Evolutionary conservation across 2,329 filamentous ascomycete genomes (phyloP).

Genomic region (Chrysosporium keratinophilum): DNA sequence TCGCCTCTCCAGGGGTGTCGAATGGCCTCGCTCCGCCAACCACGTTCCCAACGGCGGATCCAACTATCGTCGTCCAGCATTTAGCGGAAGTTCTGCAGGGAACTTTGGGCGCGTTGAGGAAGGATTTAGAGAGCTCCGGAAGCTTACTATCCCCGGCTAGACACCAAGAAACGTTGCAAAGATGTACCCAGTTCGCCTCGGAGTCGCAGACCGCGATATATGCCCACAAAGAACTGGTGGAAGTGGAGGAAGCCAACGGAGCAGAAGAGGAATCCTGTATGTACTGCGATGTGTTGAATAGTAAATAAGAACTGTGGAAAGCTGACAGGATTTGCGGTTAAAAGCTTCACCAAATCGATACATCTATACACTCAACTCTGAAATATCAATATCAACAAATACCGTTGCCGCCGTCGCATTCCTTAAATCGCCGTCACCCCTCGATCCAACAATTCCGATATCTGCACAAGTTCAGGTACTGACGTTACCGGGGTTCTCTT

Average conservation of each 20-base stretch:
- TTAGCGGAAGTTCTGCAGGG: conserved; percentile 60
- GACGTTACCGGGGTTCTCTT: conserved; percentile 74
- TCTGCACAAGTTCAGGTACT: conserved; percentile 84
- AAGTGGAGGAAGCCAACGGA: conserved; percentile 39
- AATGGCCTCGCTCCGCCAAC: conserved; percentile 16
- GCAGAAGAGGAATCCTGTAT: conserved; percentile 34
- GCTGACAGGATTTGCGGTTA: background rate
- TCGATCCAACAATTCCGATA: conserved; percentile 73
- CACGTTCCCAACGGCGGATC: conserved; percentile 44
- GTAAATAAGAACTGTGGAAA: background rate
- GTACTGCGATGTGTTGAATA: too few species aligned
- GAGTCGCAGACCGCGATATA: conserved; percentile 84
- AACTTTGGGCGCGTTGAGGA: conserved; percentile 61
- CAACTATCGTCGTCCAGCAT: conserved; percentile 60
- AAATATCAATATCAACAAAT: conserved; percentile 62
- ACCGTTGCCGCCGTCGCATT: conserved; percentile 80
- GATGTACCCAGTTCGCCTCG: conserved; percentile 79
- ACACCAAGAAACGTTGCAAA: conserved; percentile 68
- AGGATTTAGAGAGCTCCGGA: conserved; percentile 68
- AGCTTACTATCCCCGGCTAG: conserved; percentile 68
- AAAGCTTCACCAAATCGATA: conserved; percentile 40
- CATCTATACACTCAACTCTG: conserved; percentile 68
- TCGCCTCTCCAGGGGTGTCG: conserved; percentile 19
- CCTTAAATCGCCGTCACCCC: conserved; percentile 77
- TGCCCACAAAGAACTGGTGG: conserved; percentile 57